A percentile compares a stretch with the other conserved stretches of the same genome.
Conservation (phyloP, 331 rosid species). For the Cucumis variabilis region DNA sequence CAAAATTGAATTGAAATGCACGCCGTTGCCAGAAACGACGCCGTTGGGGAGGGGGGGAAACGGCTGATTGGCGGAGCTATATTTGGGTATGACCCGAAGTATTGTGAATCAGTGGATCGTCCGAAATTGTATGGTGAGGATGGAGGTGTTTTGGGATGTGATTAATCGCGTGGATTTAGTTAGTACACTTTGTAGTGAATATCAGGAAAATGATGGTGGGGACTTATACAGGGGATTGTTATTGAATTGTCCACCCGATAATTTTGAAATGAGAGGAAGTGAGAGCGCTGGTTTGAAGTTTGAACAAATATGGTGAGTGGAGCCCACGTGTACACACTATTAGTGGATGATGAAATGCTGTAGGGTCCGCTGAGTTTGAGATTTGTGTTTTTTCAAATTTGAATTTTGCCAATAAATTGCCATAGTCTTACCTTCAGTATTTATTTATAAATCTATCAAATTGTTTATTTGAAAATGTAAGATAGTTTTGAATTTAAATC, state of each 20-base stretch:
- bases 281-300: constrained; percentile 13
- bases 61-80: neutral
- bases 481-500: no score
- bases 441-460: no score
- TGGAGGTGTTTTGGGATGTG: neutral
- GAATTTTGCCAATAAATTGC: neutral
- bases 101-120: neutral
- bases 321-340: constrained; percentile 3
- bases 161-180: neutral
- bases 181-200: neutral
- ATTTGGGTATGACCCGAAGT: neutral
- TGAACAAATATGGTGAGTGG: constrained; percentile 1
- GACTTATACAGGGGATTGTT: neutral
- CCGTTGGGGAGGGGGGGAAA: neutral
- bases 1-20: constrained; percentile 20
- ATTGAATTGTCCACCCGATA: neutral
- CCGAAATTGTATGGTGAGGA: neutral
- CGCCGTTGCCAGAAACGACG: neutral
- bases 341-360: neutral
- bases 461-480: no score
- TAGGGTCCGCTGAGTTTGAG: neutral
- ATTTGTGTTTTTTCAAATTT: neutral
- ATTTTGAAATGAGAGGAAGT: constrained; percentile 7
- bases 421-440: no score
- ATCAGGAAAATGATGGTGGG: neutral